Evolutionary conservation across 306 rosid genomes (phyloP).

Genomic region (Rubus idaeus): DNA sequence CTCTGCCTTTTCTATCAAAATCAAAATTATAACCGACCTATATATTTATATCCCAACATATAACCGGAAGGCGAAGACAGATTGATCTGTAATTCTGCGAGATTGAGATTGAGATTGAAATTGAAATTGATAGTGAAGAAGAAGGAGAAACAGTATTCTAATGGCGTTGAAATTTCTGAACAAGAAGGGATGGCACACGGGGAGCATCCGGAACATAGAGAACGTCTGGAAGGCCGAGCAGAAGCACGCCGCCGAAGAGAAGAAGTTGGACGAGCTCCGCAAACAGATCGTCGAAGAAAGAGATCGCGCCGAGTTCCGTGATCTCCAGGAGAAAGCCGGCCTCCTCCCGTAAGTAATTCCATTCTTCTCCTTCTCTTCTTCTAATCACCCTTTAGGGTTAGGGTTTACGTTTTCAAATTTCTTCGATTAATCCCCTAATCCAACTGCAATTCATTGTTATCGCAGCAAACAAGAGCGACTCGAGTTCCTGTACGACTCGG

Average conservation of each 20-base stretch:
- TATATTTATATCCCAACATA: too few relatives aligned
- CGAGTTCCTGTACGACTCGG: constrained; percentile 89
- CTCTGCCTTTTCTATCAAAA: too few relatives aligned
- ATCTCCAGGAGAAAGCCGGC: constrained; percentile 92
- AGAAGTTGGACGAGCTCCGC: constrained; percentile 91
- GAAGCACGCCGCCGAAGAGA: constrained; percentile 82
- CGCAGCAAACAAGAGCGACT: constrained; percentile 83
- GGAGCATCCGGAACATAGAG: constrained; percentile 86
- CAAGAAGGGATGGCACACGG: constrained; percentile 99
- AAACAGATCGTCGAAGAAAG: constrained; percentile 87
- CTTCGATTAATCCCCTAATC: background rate
- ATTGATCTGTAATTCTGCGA: too few relatives aligned
- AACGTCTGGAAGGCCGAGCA: constrained; percentile 99
- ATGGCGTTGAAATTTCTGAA: constrained; percentile 93
- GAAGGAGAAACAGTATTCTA: background rate
- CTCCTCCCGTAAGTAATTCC: constrained; percentile 67
- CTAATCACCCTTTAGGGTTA: constrained; percentile 15
- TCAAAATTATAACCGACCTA: too few relatives aligned
- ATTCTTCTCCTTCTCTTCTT: background rate
- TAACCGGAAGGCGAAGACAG: too few relatives aligned
- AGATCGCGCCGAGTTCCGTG: constrained; percentile 84
- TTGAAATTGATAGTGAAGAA: background rate
- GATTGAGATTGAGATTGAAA: too few relatives aligned
- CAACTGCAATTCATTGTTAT: background rate
- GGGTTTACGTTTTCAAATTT: background rate